Base-by-base conservation (phyloP, 75 land plant species). In the Pinus taeda region DNA sequence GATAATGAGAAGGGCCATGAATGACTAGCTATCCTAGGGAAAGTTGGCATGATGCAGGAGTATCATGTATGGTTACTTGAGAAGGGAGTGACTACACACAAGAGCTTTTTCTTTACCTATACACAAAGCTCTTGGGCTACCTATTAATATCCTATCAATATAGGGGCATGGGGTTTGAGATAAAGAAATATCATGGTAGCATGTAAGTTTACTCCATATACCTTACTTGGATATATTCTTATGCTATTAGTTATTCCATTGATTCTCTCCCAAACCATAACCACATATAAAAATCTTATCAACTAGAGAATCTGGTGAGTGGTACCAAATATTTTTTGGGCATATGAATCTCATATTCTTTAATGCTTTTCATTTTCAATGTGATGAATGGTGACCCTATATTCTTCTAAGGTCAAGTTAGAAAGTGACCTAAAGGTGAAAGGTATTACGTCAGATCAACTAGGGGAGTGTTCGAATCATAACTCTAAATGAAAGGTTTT, bases 241-340 rank as follows among this genome's bases (percentile, higher is more conserved):
- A 66, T 66, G 37, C 71, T 66, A 33, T 20, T 66, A 66, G 15
- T 17, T 29, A 66, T 66, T 66, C 45, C 5, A 5, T 66, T 66
- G 71, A 66, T 66, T 66, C 71, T 24, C 71, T 36, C 20, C 9
- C 33, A 66, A 66, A 66, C 37, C 36, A 36, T 20, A 66, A 66
- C 71, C 71, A 66, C 15, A 66, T 66, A 36, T 30, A 66, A 42
- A 66, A 66, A 66, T 66, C 42, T 33, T 66, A 66, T 33, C 42
- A 66, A 66, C 71, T 45, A 66, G 5, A 29, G 14, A 66, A 65
- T 65, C 39, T 11, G 30, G 18, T 65, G 33, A 66, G 42, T 78
- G 37, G 15, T 5, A 6, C 24, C 39, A 66, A 37, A 66, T 37
- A 3, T 66, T 30, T 60, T 26, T 0, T 26, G 26, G 26, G 26